Evolutionary conservation across 352 stramenopile genomes (phyloP), one percentile per base, ranked within the genome.

Genomic region (Globisporangium emineosum): DNA sequence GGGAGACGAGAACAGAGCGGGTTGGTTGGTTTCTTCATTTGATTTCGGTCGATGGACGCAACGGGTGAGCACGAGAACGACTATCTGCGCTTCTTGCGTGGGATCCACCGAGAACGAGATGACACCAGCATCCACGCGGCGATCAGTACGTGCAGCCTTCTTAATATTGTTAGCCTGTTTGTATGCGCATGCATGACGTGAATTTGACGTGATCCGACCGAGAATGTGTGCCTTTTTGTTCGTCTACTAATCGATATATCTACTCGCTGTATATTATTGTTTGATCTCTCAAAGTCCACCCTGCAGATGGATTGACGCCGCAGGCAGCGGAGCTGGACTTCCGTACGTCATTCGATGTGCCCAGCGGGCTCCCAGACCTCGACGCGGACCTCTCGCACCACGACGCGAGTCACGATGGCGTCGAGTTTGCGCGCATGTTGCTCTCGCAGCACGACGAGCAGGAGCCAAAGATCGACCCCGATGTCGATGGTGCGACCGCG

Each of bases 41-140:
- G 23, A 32, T 33, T 30, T 37, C 27, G 50, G 37, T 21, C 57
- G 25, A 54, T 56, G 49, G 71, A 84, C 32, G 64, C 43, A 49
- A 66, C 56, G 66, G 72, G 58, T 55, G 71, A 49, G 60, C 56
- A 47, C 7, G 83, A 90, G 51, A 87, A 86, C 69, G 82, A 91
- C 71, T 91, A 93, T 70, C 64, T 93, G 68, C 78, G 84, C 71
- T 93, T 91, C 62, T 61, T 91, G 66, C 81, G 81, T 54, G 80
- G 80, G 12, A 74, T 93, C 61, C 40, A 47, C 17, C 80, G 84
- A 13, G 63, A 73, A 32, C 56, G 68, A 27, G 82, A 93, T 51
- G 83, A 93, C 57, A 61, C 72, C 42, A 73, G 65, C 27, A 70
- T 76, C 17, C 75, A 76, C 54, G 58, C 73, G 49, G 62, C 75